Percentiles rank a stretch among this genome's conserved stretches.
phyloP scores from a whole-genome alignment of 768 basidiomycete genomes.

The Amanita molliuscula region DNA sequence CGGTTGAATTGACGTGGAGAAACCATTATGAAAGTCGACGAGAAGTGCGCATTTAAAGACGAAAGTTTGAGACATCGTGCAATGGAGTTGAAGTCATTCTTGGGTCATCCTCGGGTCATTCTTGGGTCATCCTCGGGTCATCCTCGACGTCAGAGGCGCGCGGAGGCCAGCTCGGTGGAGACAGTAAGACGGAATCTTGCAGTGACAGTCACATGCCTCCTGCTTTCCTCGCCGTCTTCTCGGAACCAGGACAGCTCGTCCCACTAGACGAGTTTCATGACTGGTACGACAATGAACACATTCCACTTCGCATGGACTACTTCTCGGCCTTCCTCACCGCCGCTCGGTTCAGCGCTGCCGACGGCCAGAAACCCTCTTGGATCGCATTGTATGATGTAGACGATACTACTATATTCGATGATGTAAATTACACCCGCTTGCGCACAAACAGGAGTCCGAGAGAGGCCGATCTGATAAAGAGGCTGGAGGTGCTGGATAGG shows the following conservation, averaged over 20 bases:
- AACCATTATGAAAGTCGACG: no score
- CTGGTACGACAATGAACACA: constrained; percentile 50
- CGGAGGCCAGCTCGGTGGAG: no score
- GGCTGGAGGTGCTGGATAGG: constrained; percentile 35
- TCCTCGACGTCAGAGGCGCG: no score
- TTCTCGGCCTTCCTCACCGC: constrained; percentile 37
- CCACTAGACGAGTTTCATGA: constrained; percentile 39
- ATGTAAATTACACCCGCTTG: constrained; percentile 33
- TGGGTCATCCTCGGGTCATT: no score
- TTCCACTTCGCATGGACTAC: constrained; percentile 37
- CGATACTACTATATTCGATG: constrained; percentile 26
- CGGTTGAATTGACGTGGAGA: no score
- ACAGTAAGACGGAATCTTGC: no score
- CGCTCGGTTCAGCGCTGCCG: constrained; percentile 31
- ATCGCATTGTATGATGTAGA: constrained; percentile 41
- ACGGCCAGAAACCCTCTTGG: constrained; percentile 29
- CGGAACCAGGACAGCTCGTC: constrained; percentile 32
- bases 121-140: no score
- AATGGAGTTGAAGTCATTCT: no score
- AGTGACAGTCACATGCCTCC: constrained; percentile 28
- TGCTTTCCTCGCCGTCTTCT: constrained; percentile 39
- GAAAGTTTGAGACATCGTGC: no score
- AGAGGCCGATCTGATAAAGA: constrained; percentile 28
- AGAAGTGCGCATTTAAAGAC: no score
- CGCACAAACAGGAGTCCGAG: constrained; percentile 33